Evolutionary conservation across 305 asterid species (phyloP).

Genomic region (Fraxinus albicans): DNA sequence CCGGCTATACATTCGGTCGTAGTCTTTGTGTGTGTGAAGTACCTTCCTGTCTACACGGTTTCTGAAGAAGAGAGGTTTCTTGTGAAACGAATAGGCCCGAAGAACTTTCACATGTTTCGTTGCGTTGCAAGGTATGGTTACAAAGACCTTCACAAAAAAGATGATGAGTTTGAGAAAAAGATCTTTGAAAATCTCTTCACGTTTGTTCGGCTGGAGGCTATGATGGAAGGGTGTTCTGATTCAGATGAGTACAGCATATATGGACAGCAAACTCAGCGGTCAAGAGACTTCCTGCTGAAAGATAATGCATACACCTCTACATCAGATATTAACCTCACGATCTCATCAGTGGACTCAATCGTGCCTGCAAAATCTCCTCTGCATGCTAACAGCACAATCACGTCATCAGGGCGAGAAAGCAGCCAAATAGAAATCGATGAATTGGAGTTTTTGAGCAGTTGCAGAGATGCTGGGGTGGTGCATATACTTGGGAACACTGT

Average conservation of each 20-base stretch:
- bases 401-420: slow-evolving; percentile 59
- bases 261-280: slow-evolving; percentile 72
- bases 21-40: slow-evolving; percentile 86
- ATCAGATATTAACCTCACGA: slow-evolving; percentile 42
- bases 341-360: slow-evolving; percentile 70
- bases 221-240: slow-evolving; percentile 98
- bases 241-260: slow-evolving; percentile 80
- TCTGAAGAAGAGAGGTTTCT: slow-evolving; percentile 89
- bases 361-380: slow-evolving; percentile 53
- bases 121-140: slow-evolving; percentile 97
- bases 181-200: slow-evolving; percentile 68
- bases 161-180: slow-evolving; percentile 85
- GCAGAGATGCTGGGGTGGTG: slow-evolving; percentile 95
- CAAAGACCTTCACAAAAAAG: slow-evolving; percentile 91
- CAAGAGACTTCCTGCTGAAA: slow-evolving; percentile 40
- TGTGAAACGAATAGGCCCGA: slow-evolving; percentile 90
- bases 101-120: slow-evolving; percentile 88
- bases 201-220: slow-evolving; percentile 81
- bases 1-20: slow-evolving; percentile 93
- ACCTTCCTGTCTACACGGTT: slow-evolving; percentile 92
- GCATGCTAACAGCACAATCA: slow-evolving; percentile 33
- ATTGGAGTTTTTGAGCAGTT: slow-evolving; percentile 65
- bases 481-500: slow-evolving; percentile 93
- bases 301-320: slow-evolving; percentile 38
- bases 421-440: slow-evolving; percentile 67